A percentile compares a stretch with the other conserved stretches of the same genome.
Conservation (phyloP, 352 stramenopile species). For the Paralagenidium karlingii region DNA sequence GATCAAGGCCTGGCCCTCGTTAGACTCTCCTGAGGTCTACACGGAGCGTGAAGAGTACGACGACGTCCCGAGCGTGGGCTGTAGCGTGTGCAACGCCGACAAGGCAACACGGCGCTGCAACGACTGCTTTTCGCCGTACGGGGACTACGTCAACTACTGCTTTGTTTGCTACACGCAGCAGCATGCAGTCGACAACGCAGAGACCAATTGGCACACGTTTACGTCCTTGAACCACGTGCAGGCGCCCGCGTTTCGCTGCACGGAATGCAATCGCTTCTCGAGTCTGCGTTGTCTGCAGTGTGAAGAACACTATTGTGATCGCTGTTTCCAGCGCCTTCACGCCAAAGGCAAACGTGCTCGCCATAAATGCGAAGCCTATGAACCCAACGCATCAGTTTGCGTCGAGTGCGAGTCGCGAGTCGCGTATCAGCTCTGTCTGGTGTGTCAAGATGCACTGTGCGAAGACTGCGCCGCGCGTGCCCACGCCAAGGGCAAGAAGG, state of each 20-base stretch:
- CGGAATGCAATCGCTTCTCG: slow-evolving; percentile 60
- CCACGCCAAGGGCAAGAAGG: slow-evolving; percentile 29
- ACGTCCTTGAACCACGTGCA: slow-evolving; percentile 21
- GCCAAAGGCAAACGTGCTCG: slow-evolving; percentile 33
- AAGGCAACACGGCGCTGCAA: slow-evolving; percentile 46
- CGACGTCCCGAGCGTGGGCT: slow-evolving; percentile 7
- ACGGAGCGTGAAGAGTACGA: slow-evolving; percentile 3
- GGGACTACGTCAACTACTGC: slow-evolving; percentile 66
- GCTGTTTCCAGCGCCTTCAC: slow-evolving; percentile 64
- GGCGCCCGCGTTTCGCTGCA: slow-evolving; percentile 35
- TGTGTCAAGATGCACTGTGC: slow-evolving; percentile 57
- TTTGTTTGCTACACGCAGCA: slow-evolving; percentile 59
- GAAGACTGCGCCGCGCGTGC: slow-evolving; percentile 45
- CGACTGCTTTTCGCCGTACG: slow-evolving; percentile 40
- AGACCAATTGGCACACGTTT: slow-evolving; percentile 48
- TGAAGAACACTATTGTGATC: slow-evolving; percentile 68
- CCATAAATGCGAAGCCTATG: slow-evolving; percentile 52
- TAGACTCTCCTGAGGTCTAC: slow-evolving; percentile 6
- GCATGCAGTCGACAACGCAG: slow-evolving; percentile 16
- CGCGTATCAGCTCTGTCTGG: slow-evolving; percentile 44
- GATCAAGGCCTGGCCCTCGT: slow-evolving; percentile 61
- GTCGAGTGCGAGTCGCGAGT: slow-evolving; percentile 63
- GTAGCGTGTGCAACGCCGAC: slow-evolving; percentile 40
- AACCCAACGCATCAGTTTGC: slow-evolving; percentile 31
- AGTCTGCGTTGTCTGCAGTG: slow-evolving; percentile 48